Evolutionary conservation across 2,329 filamentous ascomycete species (phyloP).

Genomic region (Fusarium caatingaense): DNA sequence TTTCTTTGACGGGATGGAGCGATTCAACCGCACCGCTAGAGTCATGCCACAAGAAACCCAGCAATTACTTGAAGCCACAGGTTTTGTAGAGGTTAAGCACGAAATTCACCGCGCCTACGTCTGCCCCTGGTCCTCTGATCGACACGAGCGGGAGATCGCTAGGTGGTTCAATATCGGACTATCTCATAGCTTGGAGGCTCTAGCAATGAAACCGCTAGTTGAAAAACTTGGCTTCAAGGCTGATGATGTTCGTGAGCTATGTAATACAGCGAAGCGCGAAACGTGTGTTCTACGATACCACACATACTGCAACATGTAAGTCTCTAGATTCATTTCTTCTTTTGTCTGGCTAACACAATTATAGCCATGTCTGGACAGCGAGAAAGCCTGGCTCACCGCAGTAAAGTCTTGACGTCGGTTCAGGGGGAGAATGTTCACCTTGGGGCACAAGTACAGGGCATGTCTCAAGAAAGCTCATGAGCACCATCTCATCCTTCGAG

Average conservation of each 20-base stretch:
- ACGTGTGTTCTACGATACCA: conserved; percentile 75
- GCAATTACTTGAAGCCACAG: conserved; percentile 72
- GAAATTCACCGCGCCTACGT: conserved; percentile 75
- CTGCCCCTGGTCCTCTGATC: conserved; percentile 77
- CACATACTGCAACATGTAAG: conserved; percentile 82
- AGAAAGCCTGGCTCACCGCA: conserved; percentile 41
- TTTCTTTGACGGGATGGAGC: conserved; percentile 74
- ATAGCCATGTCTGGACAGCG: conserved; percentile 46
- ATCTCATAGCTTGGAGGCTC: conserved; percentile 76
- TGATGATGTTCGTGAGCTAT: conserved; percentile 72
- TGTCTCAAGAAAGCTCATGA: conserved; percentile 3
- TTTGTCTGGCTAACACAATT: conserved; percentile 5
- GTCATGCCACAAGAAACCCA: conserved; percentile 63
- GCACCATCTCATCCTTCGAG: background rate
- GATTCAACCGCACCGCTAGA: conserved; percentile 73
- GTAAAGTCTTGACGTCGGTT: conserved; percentile 23
- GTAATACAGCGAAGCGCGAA: conserved; percentile 72
- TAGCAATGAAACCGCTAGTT: conserved; percentile 79
- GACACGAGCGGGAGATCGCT: conserved; percentile 74
- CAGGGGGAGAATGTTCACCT: conserved; percentile 6
- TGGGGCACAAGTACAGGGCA: conserved; percentile 4
- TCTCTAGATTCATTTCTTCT: conserved; percentile 40
- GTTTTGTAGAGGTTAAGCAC: conserved; percentile 84
- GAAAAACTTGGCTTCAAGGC: conserved; percentile 58
- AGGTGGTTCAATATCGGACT: conserved; percentile 87